Conservation (phyloP, 805 yeast species). For the Wickerhamomyces canadensis region DNA sequence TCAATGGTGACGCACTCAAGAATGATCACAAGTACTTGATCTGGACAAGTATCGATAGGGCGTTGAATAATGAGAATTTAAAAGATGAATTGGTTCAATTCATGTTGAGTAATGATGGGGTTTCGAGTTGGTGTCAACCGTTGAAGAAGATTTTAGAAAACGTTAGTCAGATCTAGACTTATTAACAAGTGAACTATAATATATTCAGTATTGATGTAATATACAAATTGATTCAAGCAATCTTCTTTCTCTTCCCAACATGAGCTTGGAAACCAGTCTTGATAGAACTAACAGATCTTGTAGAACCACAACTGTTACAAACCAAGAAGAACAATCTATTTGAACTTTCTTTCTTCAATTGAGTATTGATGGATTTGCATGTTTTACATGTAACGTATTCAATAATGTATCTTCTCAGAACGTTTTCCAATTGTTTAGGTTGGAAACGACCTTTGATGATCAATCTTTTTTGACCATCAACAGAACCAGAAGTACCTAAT, state of each 20-base stretch:
- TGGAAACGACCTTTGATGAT: conserved; percentile 97
- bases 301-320: conserved; percentile 96
- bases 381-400: conserved; percentile 99
- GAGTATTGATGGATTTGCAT: conserved; percentile 96
- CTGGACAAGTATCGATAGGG: conserved; percentile 19
- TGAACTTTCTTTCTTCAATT: conserved; percentile 88
- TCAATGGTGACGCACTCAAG: conserved; percentile 21
- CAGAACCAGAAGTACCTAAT: conserved; percentile 98
- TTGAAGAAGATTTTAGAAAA: conserved; percentile 50
- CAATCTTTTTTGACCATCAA: conserved; percentile 95
- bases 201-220: no score
- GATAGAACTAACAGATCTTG: conserved; percentile 94
- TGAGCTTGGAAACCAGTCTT: conserved; percentile 99
- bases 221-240: conserved; percentile 9
- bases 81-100: conserved; percentile 38
- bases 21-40: conserved; percentile 25
- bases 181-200: no score
- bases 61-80: conserved; percentile 16
- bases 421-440: conserved; percentile 95
- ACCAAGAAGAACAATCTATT: conserved; percentile 96
- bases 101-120: conserved; percentile 53
- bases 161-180: no score
- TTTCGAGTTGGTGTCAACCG: conserved; percentile 63
- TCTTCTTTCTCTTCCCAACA: conserved; percentile 82
- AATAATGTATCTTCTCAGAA: conserved; percentile 89